These are phyloP conservation scores for Coniochaeta sp. DNA, from an alignment of 2,329 filamentous ascomycete species.

Conservation along the genomic window DNA sequence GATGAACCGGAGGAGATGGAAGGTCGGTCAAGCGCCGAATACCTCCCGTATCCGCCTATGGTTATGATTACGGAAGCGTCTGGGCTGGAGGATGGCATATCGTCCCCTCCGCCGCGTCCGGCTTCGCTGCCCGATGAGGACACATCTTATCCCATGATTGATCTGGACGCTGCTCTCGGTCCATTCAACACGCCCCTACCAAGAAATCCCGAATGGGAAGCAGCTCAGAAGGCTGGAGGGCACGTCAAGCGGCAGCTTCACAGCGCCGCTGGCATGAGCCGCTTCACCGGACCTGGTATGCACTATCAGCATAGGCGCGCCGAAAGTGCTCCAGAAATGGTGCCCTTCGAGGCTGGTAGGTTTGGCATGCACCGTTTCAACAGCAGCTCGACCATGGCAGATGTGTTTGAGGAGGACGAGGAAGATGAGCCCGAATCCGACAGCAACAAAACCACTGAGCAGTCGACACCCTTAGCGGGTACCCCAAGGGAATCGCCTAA, in stretches of 20 bases:
- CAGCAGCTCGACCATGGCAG: slow-evolving; percentile 70
- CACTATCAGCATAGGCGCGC: slow-evolving; percentile 69
- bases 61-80: slow-evolving; percentile 34
- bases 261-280: slow-evolving; percentile 65
- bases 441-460: slow-evolving; percentile 24
- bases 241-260: slow-evolving; percentile 64
- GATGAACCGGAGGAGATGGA: slow-evolving; percentile 21
- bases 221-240: slow-evolving; percentile 51
- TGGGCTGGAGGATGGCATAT: slow-evolving; percentile 17
- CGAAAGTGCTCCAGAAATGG: slow-evolving; percentile 74
- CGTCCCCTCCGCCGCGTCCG: slow-evolving; percentile 30
- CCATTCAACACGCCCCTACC: slow-evolving; percentile 78
- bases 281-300: slow-evolving; percentile 61
- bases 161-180: slow-evolving; percentile 86
- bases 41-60: slow-evolving; percentile 23
- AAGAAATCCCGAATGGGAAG: slow-evolving; percentile 58
- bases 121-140: slow-evolving; percentile 47
- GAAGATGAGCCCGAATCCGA: slow-evolving; percentile 49
- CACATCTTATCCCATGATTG: slow-evolving; percentile 72
- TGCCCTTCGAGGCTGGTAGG: slow-evolving; percentile 59
- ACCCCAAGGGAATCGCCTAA: slow-evolving; percentile 20
- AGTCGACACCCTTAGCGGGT: slow-evolving; percentile 23
- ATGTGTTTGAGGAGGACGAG: slow-evolving; percentile 82
- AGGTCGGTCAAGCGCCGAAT: slow-evolving; percentile 13
- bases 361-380: slow-evolving; percentile 55